phyloP scores from a whole-genome alignment of 1,284 basidiomycete species.

The Marasmius oreades region DNA sequence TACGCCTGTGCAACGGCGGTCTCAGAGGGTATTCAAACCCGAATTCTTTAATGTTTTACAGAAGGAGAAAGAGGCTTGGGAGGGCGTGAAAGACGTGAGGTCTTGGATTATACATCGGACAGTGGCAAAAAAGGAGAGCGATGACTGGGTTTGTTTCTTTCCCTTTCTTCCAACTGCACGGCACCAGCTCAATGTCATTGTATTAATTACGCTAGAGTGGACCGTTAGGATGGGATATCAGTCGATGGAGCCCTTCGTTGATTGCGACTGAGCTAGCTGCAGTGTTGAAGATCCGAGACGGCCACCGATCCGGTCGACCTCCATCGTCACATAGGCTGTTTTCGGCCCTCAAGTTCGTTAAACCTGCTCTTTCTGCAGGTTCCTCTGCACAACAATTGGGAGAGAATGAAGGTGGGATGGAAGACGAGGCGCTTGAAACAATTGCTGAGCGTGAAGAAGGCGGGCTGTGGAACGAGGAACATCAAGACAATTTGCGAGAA shows the following conservation, averaged over 20 bases:
- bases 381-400: conserved; percentile 31
- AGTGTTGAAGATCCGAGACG: conserved; percentile 47
- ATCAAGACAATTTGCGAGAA: conserved; percentile 12
- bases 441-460: conserved; percentile 23
- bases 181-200: conserved; percentile 5
- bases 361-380: conserved; percentile 13
- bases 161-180: neutral
- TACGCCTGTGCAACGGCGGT: conserved; percentile 72
- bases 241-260: conserved; percentile 51
- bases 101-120: conserved; percentile 48
- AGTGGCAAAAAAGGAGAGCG: conserved; percentile 17
- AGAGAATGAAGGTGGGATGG: conserved; percentile 31
- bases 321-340: conserved; percentile 44
- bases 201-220: conserved; percentile 15
- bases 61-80: conserved; percentile 53
- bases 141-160: neutral
- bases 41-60: conserved; percentile 62
- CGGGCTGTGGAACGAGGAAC: conserved; percentile 16
- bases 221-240: conserved; percentile 22
- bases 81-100: conserved; percentile 51
- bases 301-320: neutral
- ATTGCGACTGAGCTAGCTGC: conserved; percentile 61
- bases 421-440: conserved; percentile 23
- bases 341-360: conserved; percentile 46
- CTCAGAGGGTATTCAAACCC: conserved; percentile 80